A percentile compares a stretch with the other conserved stretches of the same genome.
phyloP scores from a whole-genome alignment of 148 eudicot species.

The Vaccinium macrocarpon region DNA sequence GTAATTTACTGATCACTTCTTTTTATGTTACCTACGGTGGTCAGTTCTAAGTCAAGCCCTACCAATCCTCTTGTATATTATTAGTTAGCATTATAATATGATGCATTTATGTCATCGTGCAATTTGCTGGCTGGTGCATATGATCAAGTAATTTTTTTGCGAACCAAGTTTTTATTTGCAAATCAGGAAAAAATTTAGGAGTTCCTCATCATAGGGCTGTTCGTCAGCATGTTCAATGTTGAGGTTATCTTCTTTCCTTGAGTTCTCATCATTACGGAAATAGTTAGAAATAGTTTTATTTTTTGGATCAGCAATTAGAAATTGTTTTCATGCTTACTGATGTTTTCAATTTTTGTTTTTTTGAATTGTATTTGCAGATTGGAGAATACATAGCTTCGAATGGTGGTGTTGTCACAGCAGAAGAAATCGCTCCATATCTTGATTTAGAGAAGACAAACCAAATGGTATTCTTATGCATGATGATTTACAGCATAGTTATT shows the following conservation, averaged over 20 bases:
- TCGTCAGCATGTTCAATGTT: neutral
- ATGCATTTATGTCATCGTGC: neutral
- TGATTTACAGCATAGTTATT: neutral
- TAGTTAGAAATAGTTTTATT: too few relatives aligned
- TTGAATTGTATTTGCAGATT: slow-evolving; percentile 48
- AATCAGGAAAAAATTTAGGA: neutral
- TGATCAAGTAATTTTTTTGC: slow-evolving; percentile 8
- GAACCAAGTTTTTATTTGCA: neutral
- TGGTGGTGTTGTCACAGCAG: slow-evolving; percentile 93
- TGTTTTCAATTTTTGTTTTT: neutral
- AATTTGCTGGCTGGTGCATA: neutral
- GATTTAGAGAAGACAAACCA: slow-evolving; percentile 59
- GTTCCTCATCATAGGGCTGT: too few relatives aligned
- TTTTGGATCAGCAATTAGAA: neutral
- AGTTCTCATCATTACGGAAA: neutral
- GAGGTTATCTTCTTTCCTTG: neutral
- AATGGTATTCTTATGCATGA: slow-evolving; percentile 26
- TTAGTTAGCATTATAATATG: neutral
- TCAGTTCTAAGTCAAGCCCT: neutral
- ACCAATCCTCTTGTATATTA: neutral
- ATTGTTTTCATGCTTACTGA: neutral
- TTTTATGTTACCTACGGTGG: neutral
- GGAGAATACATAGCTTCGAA: slow-evolving; percentile 80
- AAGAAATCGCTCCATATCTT: slow-evolving; percentile 97
- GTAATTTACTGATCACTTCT: neutral